These are phyloP conservation scores for Vigna angularis DNA, from an alignment of 306 rosid species.

Conservation along the genomic window DNA sequence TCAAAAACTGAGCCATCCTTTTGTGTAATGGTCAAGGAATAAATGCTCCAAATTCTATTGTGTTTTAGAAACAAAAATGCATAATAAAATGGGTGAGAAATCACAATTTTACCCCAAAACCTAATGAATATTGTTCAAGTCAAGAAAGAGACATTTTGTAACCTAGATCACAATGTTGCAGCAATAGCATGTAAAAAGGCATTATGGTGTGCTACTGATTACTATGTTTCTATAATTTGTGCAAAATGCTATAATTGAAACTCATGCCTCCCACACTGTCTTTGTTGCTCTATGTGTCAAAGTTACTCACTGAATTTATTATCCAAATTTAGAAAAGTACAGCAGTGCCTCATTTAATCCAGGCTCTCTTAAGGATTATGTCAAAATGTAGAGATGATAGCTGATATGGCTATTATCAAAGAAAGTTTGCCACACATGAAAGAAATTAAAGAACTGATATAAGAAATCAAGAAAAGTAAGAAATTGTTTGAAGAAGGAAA, in stretches of 20 bases:
- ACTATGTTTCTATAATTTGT: not conserved
- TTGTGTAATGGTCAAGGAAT: not conserved
- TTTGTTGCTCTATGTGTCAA: not conserved
- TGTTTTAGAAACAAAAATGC: not conserved
- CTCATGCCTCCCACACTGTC: slow-evolving; percentile 3
- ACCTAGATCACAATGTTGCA: not conserved
- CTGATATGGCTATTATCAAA: too few species aligned
- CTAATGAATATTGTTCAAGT: not conserved
- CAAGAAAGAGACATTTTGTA: not conserved
- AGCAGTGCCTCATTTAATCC: not conserved
- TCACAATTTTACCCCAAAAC: not conserved
- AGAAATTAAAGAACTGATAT: too few species aligned
- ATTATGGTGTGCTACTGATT: not conserved
- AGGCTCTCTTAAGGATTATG: too few species aligned
- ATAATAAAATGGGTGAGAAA: not conserved
- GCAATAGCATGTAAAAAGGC: not conserved
- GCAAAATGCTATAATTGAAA: not conserved
- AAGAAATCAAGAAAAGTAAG: too few species aligned
- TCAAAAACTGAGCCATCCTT: slow-evolving; percentile 1
- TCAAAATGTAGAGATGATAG: too few species aligned
- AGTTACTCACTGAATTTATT: not conserved
- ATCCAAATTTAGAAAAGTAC: not conserved
- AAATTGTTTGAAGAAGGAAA: too few species aligned
- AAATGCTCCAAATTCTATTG: not conserved
- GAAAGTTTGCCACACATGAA: too few species aligned